Percentiles rank a stretch among this genome's conserved stretches.
Conservation (phyloP, 73 alveolate genomes). For the Paramecium pentaurelia region DNA sequence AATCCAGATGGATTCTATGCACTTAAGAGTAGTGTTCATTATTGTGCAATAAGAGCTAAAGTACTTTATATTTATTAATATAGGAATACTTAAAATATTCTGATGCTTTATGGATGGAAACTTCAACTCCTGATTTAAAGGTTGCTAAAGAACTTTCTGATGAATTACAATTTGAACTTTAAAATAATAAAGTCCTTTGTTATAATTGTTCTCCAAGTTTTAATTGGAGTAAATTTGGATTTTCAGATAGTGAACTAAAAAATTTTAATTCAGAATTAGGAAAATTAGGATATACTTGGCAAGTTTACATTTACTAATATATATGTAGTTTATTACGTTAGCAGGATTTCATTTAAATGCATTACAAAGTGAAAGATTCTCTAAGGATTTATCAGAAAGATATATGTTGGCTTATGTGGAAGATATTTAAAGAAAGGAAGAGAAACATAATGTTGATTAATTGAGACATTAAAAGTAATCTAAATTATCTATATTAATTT, state of each 20-base stretch:
- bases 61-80: constrained; percentile 56
- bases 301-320: neutral
- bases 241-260: constrained; percentile 58
- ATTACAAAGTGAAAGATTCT: constrained; percentile 60
- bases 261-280: constrained; percentile 66
- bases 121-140: constrained; percentile 86
- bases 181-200: constrained; percentile 75
- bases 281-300: constrained; percentile 74
- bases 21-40: constrained; percentile 79
- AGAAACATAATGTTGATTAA: constrained; percentile 67
- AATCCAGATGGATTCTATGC: constrained; percentile 89
- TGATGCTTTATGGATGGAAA: constrained; percentile 94
- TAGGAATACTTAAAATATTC: constrained; percentile 65
- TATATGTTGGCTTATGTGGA: constrained; percentile 74
- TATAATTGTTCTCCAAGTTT: constrained; percentile 92
- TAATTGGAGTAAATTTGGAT: constrained; percentile 77
- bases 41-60: constrained; percentile 85
- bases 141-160: constrained; percentile 86
- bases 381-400: constrained; percentile 68
- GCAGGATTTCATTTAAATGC: constrained; percentile 82
- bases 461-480: constrained; percentile 70
- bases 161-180: constrained; percentile 68
- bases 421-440: constrained; percentile 72
- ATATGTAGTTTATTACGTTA: constrained; percentile 64
- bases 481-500: neutral